A percentile compares a stretch with the other conserved stretches of the same genome.
phyloP scores from a whole-genome alignment of 306 rosid genomes.

The Echinosophora koreensis region DNA sequence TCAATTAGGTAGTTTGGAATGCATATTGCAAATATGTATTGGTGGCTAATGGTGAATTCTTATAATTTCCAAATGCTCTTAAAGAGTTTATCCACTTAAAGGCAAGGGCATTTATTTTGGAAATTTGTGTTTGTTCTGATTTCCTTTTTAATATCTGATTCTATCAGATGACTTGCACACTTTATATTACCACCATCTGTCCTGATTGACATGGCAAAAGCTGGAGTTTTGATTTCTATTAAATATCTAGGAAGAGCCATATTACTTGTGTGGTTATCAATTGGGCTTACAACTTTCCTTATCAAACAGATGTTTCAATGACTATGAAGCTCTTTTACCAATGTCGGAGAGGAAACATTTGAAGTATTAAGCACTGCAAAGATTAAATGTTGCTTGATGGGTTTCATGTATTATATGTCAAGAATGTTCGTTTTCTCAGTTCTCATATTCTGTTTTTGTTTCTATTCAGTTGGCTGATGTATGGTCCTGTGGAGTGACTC shows the following conservation, averaged over 20 bases:
- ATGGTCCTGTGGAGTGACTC: slow-evolving; percentile 94
- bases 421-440: slow-evolving; percentile 29
- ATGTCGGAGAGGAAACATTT: slow-evolving; percentile 31
- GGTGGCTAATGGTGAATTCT: slow-evolving; percentile 19
- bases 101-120: not conserved
- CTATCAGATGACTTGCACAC: not conserved
- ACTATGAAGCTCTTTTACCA: slow-evolving; percentile 17
- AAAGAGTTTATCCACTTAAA: not conserved
- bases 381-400: slow-evolving; percentile 34
- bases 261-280: not conserved
- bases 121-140: slow-evolving; percentile 2
- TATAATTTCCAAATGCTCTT: slow-evolving; percentile 16
- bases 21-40: slow-evolving; percentile 3
- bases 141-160: not conserved
- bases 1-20: slow-evolving; percentile 23
- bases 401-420: slow-evolving; percentile 21
- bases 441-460: slow-evolving; percentile 33
- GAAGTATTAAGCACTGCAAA: slow-evolving; percentile 20
- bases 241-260: not conserved
- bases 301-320: not conserved
- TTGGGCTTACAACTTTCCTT: not conserved
- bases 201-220: not conserved
- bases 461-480: slow-evolving; percentile 80
- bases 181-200: not conserved
- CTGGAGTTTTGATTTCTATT: slow-evolving; percentile 16